phyloP scores from a whole-genome alignment of 306 rosid species.

The Sophora flavescens region DNA sequence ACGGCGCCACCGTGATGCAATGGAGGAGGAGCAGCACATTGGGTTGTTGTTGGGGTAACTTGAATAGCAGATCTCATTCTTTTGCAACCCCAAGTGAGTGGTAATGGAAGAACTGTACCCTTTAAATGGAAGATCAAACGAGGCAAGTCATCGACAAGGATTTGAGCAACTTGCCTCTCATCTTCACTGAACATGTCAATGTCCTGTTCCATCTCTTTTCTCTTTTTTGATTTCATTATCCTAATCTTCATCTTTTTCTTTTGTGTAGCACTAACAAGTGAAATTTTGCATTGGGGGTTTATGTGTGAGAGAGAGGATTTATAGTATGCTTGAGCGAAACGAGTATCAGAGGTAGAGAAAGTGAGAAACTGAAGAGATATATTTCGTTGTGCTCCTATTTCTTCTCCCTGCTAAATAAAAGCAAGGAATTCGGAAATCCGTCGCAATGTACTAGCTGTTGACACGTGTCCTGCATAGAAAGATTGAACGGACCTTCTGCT shows the following conservation, averaged over 20 bases:
- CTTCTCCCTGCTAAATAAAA: neutral
- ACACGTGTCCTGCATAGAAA: constrained; percentile 53
- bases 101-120: neutral
- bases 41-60: neutral
- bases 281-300: neutral
- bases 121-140: constrained; percentile 3
- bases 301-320: neutral
- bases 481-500: neutral
- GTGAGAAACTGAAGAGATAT: neutral
- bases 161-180: constrained; percentile 45
- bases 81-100: constrained; percentile 52
- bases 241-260: neutral
- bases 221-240: neutral
- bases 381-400: neutral
- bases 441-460: constrained; percentile 26
- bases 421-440: constrained; percentile 7
- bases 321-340: neutral
- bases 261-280: neutral
- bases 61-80: constrained; percentile 61
- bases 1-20: neutral
- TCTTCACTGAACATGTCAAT: neutral
- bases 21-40: neutral
- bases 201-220: constrained; percentile 12
- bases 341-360: neutral
- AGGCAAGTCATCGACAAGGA: constrained; percentile 41